Base-by-base conservation (phyloP, 805 yeast genomes). In the Candida xyloterini region DNA sequence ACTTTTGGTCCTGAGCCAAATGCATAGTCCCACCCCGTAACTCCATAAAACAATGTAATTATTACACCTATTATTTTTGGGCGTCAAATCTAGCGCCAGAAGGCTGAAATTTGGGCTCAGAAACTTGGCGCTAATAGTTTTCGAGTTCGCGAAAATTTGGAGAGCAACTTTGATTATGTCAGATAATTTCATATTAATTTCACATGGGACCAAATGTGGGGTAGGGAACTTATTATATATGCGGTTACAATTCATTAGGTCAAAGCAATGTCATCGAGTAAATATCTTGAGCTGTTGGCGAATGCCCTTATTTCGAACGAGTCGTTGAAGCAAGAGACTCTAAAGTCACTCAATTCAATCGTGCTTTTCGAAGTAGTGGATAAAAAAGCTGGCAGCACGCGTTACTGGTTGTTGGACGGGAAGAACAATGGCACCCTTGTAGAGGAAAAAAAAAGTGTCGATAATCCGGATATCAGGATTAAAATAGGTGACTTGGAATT, bases 351-450 rank as follows among this genome's bases (percentile, higher is more conserved):
- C 14, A 43, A 42, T 5, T 47, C 50, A 5, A 24, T 33, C 13
- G 78, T 86, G 43, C 76, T 73, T 32, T 81, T 86, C 62, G 79
- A 81, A 50, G 70, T 85, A 54, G 78, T 75, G 65, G 79, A 78
- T 70, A 74, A 74, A 56, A 75, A 69, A 38, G 76, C 78, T 46
- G 70, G 78, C 58, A 69, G 72, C 38, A 74, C 72, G 53, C 66
- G 81, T 5, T 41, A 30, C 24, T 85, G 90, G 90, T 54, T 66
- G 38, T 66, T 85, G 43, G 90, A 85, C 57, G 74, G 81, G 47
- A 82, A 81, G 67, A 66, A 76, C 29, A 64, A 65, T 10, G 90
- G 89, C 35, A 56, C 52, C 11, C 51, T 69, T 23, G 51, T 65
- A 9, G 24, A 37, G 33, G 25, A 42, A 14, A 49, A 42, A 7